Evolutionary conservation across 2,329 filamentous ascomycete genomes (phyloP), one percentile per base, ranked within the genome.

Genomic region (Geosmithia morbida): DNA sequence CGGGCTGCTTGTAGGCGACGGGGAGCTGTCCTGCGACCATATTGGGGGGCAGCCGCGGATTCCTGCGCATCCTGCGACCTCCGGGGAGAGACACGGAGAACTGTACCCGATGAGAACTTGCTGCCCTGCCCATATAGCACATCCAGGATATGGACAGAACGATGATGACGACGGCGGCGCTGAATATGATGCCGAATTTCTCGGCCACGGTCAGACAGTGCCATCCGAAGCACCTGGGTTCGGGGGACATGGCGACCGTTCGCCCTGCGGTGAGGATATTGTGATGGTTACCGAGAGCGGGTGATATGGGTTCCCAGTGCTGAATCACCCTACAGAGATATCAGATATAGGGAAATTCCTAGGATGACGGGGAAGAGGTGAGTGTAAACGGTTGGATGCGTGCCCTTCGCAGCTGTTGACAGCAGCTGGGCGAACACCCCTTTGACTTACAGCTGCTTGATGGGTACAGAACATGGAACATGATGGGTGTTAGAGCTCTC

Each of bases 171-270:
- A 65, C 48, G 7, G 63, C 48, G 14, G 60, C 53, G 49, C 61
- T 64, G 49, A 66, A 60, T 16, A 70, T 61, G 29, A 69, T 59
- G 2, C 68, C 68, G 19, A 61, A 62, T 33, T 66, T 57, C 42
- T 67, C 57, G 0, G 59, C 52, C 10, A 52, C 43, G 26, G 54
- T 65, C n/a, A 70, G 56, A 49, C 68, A 71, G 41, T 56, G 49
- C 65, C 66, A 71, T 11, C 63, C 59, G 2, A 52, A 49, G 50
- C 61, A 67, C 8, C 14, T 16, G 19, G 30, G 26, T 18, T 17
- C 8, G 3, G 40, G 33, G 4, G 22, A 26, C 22, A 26, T 26
- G 22, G 22, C 8, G 22, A 8, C 22, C 8, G 4, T 8, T 26
- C 22, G 22, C 22, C 22, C 8, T 8, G 22, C 8, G 22, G 22